Conservation (phyloP, 2,329 filamentous ascomycete species). For the Seiridium cupressi region DNA sequence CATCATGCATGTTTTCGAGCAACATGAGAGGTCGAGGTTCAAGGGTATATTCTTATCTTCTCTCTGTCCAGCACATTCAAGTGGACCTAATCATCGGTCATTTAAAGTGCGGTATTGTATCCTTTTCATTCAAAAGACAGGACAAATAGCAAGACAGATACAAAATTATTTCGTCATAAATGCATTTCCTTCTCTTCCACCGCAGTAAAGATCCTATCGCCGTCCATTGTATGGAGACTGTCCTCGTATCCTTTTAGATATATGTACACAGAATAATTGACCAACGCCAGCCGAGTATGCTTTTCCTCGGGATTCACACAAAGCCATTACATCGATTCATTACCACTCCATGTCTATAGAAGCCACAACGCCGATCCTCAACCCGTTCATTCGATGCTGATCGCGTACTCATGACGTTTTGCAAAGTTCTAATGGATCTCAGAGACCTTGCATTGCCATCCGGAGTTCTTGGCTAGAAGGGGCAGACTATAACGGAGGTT, state of each 20-base stretch:
- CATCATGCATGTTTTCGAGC: too few relatives aligned
- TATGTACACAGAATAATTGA: background rate
- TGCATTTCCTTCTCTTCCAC: background rate
- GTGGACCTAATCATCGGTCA: too few relatives aligned
- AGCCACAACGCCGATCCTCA: constrained; percentile 5
- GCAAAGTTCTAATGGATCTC: constrained; percentile 59
- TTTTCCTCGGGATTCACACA: background rate
- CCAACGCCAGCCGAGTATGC: constrained; percentile 6
- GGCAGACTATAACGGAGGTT: constrained; percentile 65
- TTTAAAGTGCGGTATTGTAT: too few relatives aligned
- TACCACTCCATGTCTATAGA: constrained; percentile 12
- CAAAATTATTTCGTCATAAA: background rate
- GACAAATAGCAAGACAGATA: too few relatives aligned
- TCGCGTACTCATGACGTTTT: background rate
- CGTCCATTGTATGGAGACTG: background rate
- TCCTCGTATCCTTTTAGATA: background rate
- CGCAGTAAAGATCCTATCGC: background rate
- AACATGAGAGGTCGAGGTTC: too few relatives aligned
- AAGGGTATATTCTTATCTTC: too few relatives aligned
- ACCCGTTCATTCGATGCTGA: background rate
- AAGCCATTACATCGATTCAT: constrained; percentile 7
- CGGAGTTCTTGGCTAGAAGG: constrained; percentile 75
- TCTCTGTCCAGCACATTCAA: too few relatives aligned
- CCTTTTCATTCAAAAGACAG: too few relatives aligned
- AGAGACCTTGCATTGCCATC: constrained; percentile 86